Percentiles rank a stretch among this genome's conserved stretches.
phyloP scores from a whole-genome alignment of 768 basidiomycete genomes.

The Candolleomyces eurysporus region DNA sequence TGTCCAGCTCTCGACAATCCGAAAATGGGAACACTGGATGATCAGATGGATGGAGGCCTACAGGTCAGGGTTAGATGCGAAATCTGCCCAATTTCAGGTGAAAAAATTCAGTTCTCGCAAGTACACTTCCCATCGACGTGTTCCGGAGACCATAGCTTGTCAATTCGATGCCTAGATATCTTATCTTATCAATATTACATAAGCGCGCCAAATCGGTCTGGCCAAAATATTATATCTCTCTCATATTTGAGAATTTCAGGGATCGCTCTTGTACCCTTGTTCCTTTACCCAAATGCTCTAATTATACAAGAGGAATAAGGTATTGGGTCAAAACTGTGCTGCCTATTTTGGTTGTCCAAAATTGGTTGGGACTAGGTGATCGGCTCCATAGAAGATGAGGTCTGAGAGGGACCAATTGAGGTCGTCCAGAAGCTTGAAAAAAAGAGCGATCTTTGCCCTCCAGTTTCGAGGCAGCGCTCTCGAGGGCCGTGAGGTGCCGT shows the following conservation, averaged over 20 bases:
- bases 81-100: conserved; percentile 28
- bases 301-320: conserved; percentile 6
- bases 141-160: conserved; percentile 19
- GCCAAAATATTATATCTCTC: not conserved
- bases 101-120: conserved; percentile 27
- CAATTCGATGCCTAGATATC: conserved; percentile 7
- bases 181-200: not conserved
- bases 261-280: conserved; percentile 1
- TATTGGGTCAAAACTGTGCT: conserved; percentile 1
- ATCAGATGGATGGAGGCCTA: conserved; percentile 34
- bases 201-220: not conserved
- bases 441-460: too few species aligned
- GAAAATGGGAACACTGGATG: conserved; percentile 33
- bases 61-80: conserved; percentile 18
- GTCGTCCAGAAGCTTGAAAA: too few species aligned
- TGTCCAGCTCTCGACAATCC: conserved; percentile 23
- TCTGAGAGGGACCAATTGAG: too few species aligned
- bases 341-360: conserved; percentile 5
- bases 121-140: conserved; percentile 24
- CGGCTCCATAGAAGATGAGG: conserved; percentile 6
- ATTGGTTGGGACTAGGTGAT: conserved; percentile 3
- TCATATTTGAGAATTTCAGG: not conserved
- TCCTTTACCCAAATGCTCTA: not conserved
- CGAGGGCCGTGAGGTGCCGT: too few species aligned
- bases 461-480: too few species aligned